These are phyloP conservation scores for Rhizopogon vinicolor DNA, from an alignment of 768 basidiomycete species.

Conservation along the genomic window DNA sequence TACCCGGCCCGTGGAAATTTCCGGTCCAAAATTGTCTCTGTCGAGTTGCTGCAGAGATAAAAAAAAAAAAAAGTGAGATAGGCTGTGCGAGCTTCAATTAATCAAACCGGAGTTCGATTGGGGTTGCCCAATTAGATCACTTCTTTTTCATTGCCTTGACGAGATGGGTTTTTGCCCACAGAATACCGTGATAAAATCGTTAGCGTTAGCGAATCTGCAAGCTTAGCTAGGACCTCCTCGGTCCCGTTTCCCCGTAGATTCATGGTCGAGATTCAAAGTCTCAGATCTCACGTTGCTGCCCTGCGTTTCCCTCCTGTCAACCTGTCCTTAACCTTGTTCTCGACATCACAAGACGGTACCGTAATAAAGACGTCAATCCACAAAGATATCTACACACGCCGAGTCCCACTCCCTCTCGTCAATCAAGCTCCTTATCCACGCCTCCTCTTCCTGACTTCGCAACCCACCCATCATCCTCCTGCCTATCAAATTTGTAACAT, in stretches of 20 bases:
- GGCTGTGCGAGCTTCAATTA: slow-evolving; percentile 9
- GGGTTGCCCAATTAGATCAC: slow-evolving; percentile 5
- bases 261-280: neutral
- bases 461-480: slow-evolving; percentile 9
- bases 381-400: neutral
- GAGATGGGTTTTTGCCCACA: neutral
- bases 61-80: neutral
- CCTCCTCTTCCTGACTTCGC: slow-evolving; percentile 8
- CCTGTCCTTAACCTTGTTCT: slow-evolving; percentile 5
- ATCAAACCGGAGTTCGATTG: slow-evolving; percentile 4
- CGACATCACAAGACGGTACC: slow-evolving; percentile 6
- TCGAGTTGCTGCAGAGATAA: neutral
- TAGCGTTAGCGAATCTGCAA: neutral
- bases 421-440: neutral
- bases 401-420: neutral
- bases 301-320: neutral
- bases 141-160: slow-evolving; percentile 5
- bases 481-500: slow-evolving; percentile 1
- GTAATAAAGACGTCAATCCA: neutral
- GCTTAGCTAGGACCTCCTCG: slow-evolving; percentile 5
- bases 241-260: slow-evolving; percentile 5
- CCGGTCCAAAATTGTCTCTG: neutral
- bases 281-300: slow-evolving; percentile 3
- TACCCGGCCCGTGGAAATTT: slow-evolving; percentile 5
- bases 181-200: neutral